Conservation (phyloP, 805 yeast species). For the Priceomyces melissophilus region DNA sequence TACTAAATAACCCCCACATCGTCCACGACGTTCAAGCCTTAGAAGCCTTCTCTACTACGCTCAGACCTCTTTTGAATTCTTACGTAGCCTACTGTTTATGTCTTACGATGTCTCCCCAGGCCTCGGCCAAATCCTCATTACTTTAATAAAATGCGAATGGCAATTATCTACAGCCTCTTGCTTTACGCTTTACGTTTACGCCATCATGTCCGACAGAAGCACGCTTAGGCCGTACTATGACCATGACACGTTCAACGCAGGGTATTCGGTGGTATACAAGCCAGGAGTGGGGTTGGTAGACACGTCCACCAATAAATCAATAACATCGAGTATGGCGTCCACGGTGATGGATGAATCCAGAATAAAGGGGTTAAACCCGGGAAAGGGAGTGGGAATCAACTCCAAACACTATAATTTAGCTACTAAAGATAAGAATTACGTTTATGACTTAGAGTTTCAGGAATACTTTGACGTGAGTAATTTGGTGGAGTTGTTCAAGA, state of each 20-base stretch:
- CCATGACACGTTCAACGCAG: conserved; percentile 63
- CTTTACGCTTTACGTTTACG: too few species aligned
- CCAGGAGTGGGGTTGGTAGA: conserved; percentile 62
- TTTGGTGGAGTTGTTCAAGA: conserved; percentile 52
- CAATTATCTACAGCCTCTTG: too few species aligned
- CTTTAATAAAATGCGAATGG: too few species aligned
- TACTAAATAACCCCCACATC: too few species aligned
- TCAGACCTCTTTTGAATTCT: too few species aligned
- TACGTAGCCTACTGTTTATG: too few species aligned
- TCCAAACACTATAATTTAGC: conserved; percentile 11
- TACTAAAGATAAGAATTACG: conserved; percentile 34
- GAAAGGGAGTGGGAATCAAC: conserved; percentile 14
- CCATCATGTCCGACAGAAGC: conserved; percentile 6
- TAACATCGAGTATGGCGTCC: conserved; percentile 25
- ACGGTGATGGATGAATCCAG: conserved; percentile 12
- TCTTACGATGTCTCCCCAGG: too few species aligned
- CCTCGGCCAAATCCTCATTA: too few species aligned
- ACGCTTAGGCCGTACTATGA: conserved; percentile 66
- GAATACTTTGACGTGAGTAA: conserved; percentile 63
- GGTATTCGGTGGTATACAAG: conserved; percentile 55
- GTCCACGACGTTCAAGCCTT: too few species aligned
- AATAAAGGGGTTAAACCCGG: conserved; percentile 11
- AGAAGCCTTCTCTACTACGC: too few species aligned
- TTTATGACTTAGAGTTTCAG: conserved; percentile 57
- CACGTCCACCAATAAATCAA: conserved; percentile 37